Percentiles rank a stretch among this genome's conserved stretches.
Conservation (phyloP, 2,329 filamentous ascomycete genomes). For the Hypoxylon sp. region DNA sequence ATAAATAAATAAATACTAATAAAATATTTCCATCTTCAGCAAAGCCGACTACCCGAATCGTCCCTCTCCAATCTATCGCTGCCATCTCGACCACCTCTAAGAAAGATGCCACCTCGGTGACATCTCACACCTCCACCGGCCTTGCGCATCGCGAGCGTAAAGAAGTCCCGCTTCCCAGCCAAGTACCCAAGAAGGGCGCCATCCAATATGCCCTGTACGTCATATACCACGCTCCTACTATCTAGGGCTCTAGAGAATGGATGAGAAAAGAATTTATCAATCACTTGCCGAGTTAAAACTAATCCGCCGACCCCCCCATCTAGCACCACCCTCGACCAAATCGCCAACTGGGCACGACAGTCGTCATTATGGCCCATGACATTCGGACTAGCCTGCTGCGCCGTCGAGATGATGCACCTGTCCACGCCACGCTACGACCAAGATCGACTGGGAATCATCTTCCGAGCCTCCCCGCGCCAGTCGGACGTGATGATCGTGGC, state of each 20-base stretch:
- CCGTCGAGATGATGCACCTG: constrained; percentile 91
- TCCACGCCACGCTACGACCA: constrained; percentile 90
- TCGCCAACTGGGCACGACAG: constrained; percentile 86
- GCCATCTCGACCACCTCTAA: constrained; percentile 72
- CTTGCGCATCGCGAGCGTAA: constrained; percentile 65
- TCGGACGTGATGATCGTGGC: constrained; percentile 95
- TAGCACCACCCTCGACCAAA: constrained; percentile 79
- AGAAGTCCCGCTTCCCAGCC: constrained; percentile 79
- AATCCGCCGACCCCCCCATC: background rate
- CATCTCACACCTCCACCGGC: constrained; percentile 64
- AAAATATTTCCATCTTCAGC: constrained; percentile 54
- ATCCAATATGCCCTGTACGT: constrained; percentile 89
- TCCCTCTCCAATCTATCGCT: constrained; percentile 69
- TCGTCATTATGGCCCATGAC: constrained; percentile 89
- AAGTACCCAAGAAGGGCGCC: constrained; percentile 80
- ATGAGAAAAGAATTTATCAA: background rate
- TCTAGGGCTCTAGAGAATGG: background rate
- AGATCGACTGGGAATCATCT: constrained; percentile 88
- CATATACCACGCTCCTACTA: background rate
- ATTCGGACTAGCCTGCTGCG: constrained; percentile 88
- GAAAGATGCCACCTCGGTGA: constrained; percentile 67
- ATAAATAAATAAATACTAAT: background rate
- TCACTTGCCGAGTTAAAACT: constrained; percentile 12
- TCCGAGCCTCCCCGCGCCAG: constrained; percentile 86
- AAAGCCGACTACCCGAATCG: constrained; percentile 71